Percentiles rank a stretch among this genome's conserved stretches.
Evolutionary conservation across 768 basidiomycete genomes (phyloP).

Genomic region (Candolleomyces aberdarensis): DNA sequence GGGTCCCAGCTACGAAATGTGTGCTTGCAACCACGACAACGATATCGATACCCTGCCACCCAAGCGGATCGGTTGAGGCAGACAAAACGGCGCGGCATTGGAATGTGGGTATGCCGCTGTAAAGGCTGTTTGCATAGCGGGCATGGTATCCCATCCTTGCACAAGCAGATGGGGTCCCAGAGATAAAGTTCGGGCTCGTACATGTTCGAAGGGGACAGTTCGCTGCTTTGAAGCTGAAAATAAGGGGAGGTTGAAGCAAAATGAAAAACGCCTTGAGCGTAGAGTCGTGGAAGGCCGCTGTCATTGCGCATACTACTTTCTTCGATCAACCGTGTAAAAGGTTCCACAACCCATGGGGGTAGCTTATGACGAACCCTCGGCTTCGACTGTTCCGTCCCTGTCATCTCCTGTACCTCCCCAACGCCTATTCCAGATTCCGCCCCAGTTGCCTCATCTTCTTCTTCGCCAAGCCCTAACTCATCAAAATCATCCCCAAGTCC

Average conservation of each 20-base stretch:
- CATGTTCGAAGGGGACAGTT: background rate
- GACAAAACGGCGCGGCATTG: conserved; percentile 13
- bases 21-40: conserved; percentile 15
- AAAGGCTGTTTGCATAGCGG: conserved; percentile 5
- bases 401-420: too few relatives aligned
- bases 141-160: conserved; percentile 6
- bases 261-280: conserved; percentile 10
- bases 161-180: conserved; percentile 11
- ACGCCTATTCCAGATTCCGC: too few relatives aligned
- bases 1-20: conserved; percentile 26
- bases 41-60: conserved; percentile 23
- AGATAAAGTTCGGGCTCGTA: conserved; percentile 7
- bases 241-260: conserved; percentile 1
- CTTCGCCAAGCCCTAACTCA: too few relatives aligned
- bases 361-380: too few relatives aligned
- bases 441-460: too few relatives aligned
- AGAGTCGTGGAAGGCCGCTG: conserved; percentile 9
- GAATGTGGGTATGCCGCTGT: conserved; percentile 2
- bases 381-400: too few relatives aligned
- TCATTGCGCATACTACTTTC: conserved; percentile 3
- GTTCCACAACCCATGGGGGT: conserved; percentile 2
- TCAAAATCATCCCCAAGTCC: too few relatives aligned
- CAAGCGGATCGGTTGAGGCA: conserved; percentile 16
- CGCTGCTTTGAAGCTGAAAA: conserved; percentile 4
- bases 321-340: conserved; percentile 2